Evolutionary conservation across 768 basidiomycete genomes (phyloP).

Genomic region (Pholiota molesta): DNA sequence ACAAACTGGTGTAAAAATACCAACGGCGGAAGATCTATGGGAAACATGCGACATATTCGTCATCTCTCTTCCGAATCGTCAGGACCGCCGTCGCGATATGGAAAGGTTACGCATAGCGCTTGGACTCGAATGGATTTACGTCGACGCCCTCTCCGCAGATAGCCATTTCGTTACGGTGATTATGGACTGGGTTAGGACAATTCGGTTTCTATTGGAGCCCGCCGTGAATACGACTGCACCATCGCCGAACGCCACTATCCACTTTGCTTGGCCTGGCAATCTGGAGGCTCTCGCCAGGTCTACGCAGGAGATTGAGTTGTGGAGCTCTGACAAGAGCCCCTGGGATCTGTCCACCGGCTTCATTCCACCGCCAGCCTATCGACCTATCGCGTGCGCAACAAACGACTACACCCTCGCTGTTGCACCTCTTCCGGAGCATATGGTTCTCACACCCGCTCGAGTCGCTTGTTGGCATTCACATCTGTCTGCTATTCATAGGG

Average conservation of each 20-base stretch:
- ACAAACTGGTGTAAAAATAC: background rate
- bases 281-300: slow-evolving; percentile 32
- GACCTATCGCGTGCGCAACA: slow-evolving; percentile 45
- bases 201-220: slow-evolving; percentile 25
- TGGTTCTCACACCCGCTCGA: slow-evolving; percentile 58
- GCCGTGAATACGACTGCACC: background rate
- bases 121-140: slow-evolving; percentile 53
- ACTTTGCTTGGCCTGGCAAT: slow-evolving; percentile 40
- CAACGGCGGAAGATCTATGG: slow-evolving; percentile 17
- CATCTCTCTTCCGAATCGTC: slow-evolving; percentile 58
- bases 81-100: slow-evolving; percentile 62
- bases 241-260: background rate
- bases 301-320: slow-evolving; percentile 25
- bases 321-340: slow-evolving; percentile 26
- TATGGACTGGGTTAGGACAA: slow-evolving; percentile 40
- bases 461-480: slow-evolving; percentile 80
- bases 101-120: slow-evolving; percentile 50
- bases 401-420: slow-evolving; percentile 39
- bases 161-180: slow-evolving; percentile 43
- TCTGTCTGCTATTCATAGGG: slow-evolving; percentile 48
- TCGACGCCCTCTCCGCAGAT: slow-evolving; percentile 48
- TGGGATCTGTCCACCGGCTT: slow-evolving; percentile 14
- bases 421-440: slow-evolving; percentile 46
- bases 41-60: slow-evolving; percentile 53
- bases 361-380: slow-evolving; percentile 9